A percentile compares a stretch with the other conserved stretches of the same genome.
Conservation (phyloP, 2,329 filamentous ascomycete species). For the Exophiala viscosa region DNA sequence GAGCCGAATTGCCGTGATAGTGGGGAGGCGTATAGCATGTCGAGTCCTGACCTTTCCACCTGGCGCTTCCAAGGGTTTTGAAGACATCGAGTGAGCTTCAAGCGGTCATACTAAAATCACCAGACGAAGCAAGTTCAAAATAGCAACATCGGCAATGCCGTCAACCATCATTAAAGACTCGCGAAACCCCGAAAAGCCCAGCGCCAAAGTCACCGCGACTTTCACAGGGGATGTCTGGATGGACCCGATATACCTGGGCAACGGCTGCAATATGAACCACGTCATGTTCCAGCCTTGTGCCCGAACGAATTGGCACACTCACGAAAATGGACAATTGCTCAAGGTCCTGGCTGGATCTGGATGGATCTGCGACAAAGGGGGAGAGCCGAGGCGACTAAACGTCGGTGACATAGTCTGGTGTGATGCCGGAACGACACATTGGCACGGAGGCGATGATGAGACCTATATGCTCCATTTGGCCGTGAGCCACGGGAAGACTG, state of each 20-base stretch:
- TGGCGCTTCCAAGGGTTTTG: too few relatives aligned
- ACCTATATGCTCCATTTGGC: conserved; percentile 42
- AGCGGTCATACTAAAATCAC: background rate
- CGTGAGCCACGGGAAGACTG: conserved; percentile 37
- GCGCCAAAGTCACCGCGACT: conserved; percentile 14
- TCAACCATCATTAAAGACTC: conserved; percentile 18
- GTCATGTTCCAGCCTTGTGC: conserved; percentile 45
- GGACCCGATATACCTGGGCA: conserved; percentile 29
- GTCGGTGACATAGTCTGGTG: conserved; percentile 43
- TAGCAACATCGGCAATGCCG: conserved; percentile 7
- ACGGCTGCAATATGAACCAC: conserved; percentile 34
- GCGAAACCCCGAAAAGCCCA: conserved; percentile 7
- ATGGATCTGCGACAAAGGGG: conserved; percentile 43
- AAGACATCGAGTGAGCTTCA: background rate
- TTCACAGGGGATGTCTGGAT: conserved; percentile 36
- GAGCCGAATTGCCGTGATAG: too few relatives aligned
- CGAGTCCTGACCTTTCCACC: too few relatives aligned
- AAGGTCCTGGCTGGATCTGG: conserved; percentile 40
- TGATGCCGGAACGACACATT: conserved; percentile 42
- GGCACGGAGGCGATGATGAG: conserved; percentile 43
- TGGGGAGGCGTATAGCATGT: too few relatives aligned
- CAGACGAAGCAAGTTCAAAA: background rate
- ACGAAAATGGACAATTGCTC: conserved; percentile 45
- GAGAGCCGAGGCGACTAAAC: conserved; percentile 35
- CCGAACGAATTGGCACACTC: conserved; percentile 45